Percentiles rank a stretch among this genome's conserved stretches.
These are phyloP conservation scores for Zygnema cylindricum DNA, from an alignment of 139 green algal genomes.

Conservation along the genomic window DNA sequence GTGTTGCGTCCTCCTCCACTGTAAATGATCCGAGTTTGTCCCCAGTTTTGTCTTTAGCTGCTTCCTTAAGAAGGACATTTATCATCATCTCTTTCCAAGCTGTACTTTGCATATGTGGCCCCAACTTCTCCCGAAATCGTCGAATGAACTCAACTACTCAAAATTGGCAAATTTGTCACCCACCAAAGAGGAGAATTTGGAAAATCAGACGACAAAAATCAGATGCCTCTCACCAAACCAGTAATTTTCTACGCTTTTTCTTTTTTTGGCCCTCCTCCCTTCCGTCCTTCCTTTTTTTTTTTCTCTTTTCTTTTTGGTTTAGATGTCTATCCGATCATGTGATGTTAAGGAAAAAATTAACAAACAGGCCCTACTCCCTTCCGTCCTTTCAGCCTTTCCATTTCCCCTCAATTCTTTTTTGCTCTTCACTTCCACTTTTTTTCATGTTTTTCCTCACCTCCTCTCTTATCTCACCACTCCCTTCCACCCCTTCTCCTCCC, in stretches of 20 bases:
- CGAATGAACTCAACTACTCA: not conserved
- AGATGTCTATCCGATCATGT: no score
- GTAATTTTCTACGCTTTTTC: no score
- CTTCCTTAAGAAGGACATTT: not conserved
- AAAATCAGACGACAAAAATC: no score
- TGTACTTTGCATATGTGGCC: not conserved
- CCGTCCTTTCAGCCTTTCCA: no score
- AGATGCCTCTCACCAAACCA: no score
- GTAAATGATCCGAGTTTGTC: conserved; percentile 34
- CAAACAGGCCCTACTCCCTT: no score
- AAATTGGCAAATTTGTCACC: not conserved
- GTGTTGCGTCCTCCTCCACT: conserved; percentile 39
- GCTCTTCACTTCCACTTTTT: not conserved
- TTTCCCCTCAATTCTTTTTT: not conserved
- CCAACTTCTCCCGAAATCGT: not conserved
- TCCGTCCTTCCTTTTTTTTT: no score
- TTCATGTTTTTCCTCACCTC: not conserved
- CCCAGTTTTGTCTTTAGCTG: not conserved
- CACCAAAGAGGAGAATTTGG: no score
- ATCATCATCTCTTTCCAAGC: not conserved
- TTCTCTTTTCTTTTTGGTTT: no score
- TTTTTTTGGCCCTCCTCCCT: no score
- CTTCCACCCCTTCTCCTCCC: not conserved
- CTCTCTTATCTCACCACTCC: not conserved
- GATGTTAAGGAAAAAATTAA: no score